Conservation (phyloP, 73 alveolate genomes). For the Paramecium pentaurelia region DNA sequence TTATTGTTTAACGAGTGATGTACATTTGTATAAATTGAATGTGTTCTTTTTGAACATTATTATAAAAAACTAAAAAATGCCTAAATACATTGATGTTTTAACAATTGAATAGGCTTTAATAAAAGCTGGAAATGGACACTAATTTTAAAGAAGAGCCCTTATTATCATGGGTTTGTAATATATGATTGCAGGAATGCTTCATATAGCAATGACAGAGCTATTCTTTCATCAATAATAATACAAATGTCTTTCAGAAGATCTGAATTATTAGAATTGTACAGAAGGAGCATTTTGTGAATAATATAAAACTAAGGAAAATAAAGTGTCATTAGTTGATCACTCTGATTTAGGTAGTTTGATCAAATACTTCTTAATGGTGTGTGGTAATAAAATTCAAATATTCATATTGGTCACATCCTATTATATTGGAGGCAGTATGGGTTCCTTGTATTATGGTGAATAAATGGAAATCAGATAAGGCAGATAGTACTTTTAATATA, state of each 20-base stretch:
- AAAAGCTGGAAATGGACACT: constrained; percentile 32
- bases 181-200: constrained; percentile 7
- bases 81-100: neutral
- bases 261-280: neutral
- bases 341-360: neutral
- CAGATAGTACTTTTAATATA: neutral
- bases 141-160: neutral
- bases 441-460: constrained; percentile 31
- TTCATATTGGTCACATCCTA: neutral
- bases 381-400: neutral
- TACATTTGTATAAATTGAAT: neutral
- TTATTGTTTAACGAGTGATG: neutral
- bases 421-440: constrained; percentile 14
- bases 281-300: neutral
- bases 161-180: neutral
- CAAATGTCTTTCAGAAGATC: neutral
- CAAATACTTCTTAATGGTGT: neutral
- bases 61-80: neutral
- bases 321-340: neutral
- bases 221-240: neutral
- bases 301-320: neutral
- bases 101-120: constrained; percentile 26
- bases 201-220: neutral
- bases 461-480: constrained; percentile 39
- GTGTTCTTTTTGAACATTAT: neutral